Conservation (phyloP, 768 basidiomycete species). For the Collybia sp. region DNA sequence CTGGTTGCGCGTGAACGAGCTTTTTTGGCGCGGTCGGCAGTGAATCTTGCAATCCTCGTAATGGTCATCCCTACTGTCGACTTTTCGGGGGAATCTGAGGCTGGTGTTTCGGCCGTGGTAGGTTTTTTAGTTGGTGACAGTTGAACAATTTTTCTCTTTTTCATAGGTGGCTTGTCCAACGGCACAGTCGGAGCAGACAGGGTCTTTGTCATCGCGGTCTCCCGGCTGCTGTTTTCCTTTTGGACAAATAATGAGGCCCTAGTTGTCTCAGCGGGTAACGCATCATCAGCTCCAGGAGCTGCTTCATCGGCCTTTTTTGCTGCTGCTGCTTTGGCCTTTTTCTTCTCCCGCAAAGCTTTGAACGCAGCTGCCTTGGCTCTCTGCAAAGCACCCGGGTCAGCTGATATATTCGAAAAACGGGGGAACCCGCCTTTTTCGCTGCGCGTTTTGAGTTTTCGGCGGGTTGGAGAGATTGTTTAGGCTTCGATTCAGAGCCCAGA, state of each 20-base stretch:
- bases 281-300: background rate
- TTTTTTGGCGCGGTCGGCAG: constrained; percentile 29
- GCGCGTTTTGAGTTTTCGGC: constrained; percentile 50
- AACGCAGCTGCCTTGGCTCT: constrained; percentile 40
- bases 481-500: constrained; percentile 19
- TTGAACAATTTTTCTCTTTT: constrained; percentile 13
- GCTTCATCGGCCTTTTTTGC: constrained; percentile 23
- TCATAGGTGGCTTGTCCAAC: constrained; percentile 7
- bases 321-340: constrained; percentile 39
- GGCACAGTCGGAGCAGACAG: no score
- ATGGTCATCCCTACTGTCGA: constrained; percentile 11
- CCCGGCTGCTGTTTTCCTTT: constrained; percentile 7
- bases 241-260: background rate
- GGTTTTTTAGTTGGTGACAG: constrained; percentile 1
- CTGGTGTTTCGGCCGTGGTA: background rate
- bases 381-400: constrained; percentile 20
- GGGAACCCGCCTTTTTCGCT: constrained; percentile 47
- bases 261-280: background rate
- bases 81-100: background rate
- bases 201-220: constrained; percentile 6
- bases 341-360: constrained; percentile 43
- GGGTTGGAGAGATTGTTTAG: constrained; percentile 15
- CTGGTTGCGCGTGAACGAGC: constrained; percentile 26
- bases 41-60: constrained; percentile 30
- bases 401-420: background rate